Evolutionary conservation across 2,329 filamentous ascomycete genomes (phyloP).

Genomic region (Xylariaceae sp.): DNA sequence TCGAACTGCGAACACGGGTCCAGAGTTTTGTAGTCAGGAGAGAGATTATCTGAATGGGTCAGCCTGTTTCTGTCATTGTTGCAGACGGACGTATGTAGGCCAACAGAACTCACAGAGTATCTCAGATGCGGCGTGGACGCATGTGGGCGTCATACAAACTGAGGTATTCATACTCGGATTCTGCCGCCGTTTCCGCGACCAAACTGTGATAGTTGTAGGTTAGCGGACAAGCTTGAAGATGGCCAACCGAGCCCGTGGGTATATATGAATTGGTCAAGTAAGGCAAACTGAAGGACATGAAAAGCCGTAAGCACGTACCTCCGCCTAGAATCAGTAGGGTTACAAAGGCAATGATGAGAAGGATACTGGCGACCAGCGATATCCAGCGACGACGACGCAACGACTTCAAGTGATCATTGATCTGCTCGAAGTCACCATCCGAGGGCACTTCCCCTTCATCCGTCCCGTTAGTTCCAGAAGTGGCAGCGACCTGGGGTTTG

Average conservation of each 20-base stretch:
- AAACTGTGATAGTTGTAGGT: no score
- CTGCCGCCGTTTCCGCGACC: constrained; percentile 16
- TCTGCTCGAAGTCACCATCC: not conserved
- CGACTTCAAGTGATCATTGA: constrained; percentile 16
- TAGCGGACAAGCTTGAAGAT: no score
- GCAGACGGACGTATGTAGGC: no score
- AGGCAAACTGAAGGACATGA: not conserved
- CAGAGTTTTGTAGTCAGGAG: constrained; percentile 55
- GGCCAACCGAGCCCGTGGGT: not conserved
- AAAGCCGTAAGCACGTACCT: constrained; percentile 21
- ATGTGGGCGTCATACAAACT: constrained; percentile 53
- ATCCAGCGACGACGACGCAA: constrained; percentile 29
- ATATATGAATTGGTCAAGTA: not conserved
- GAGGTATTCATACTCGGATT: constrained; percentile 23
- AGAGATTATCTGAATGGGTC: constrained; percentile 43
- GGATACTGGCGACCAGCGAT: constrained; percentile 25
- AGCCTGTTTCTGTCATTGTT: constrained; percentile 2
- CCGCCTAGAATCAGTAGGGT: constrained; percentile 28
- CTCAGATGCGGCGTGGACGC: constrained; percentile 57
- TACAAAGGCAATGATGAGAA: constrained; percentile 27
- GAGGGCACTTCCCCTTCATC: constrained; percentile 2
- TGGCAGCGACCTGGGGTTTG: constrained; percentile 1
- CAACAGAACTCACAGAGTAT: constrained; percentile 41
- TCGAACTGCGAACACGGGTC: constrained; percentile 68
- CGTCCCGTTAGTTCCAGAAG: constrained; percentile 5